A percentile compares a stretch with the other conserved stretches of the same genome.
Conservation (phyloP, 1,139 yeast genomes). For the Hyphopichia buzzinii region DNA sequence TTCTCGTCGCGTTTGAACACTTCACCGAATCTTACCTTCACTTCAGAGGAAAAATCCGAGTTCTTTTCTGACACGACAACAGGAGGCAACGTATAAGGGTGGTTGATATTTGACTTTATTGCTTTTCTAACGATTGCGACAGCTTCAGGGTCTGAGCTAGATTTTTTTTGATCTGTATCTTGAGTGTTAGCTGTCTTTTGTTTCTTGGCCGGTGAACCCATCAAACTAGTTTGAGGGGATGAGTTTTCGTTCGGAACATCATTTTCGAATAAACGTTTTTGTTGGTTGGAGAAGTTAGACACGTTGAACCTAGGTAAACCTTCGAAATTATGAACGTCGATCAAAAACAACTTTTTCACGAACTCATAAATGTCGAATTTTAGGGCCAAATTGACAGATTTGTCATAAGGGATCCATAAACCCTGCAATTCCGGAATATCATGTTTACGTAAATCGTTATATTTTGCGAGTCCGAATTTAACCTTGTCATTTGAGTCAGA, state of each 20-base stretch:
- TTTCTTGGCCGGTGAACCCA: constrained; percentile 37
- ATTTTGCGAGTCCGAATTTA: constrained; percentile 22
- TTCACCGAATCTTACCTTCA: constrained; percentile 49
- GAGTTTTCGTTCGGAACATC: constrained; percentile 11
- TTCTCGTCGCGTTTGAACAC: constrained; percentile 46
- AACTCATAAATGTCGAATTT: constrained; percentile 43
- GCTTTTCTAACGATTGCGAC: constrained; percentile 16
- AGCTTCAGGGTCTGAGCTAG: not conserved
- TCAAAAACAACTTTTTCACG: constrained; percentile 37
- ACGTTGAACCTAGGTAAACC: constrained; percentile 27
- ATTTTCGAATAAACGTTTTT: constrained; percentile 9
- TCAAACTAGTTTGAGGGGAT: constrained; percentile 5
- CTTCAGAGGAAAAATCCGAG: constrained; percentile 43
- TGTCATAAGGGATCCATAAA: constrained; percentile 46
- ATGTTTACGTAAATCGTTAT: constrained; percentile 30
- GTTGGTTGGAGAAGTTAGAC: constrained; percentile 15
- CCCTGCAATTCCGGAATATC: constrained; percentile 30
- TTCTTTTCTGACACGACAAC: constrained; percentile 33
- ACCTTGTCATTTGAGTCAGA: constrained; percentile 6
- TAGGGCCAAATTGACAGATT: constrained; percentile 40
- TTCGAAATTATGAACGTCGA: constrained; percentile 48
- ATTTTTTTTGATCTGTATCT: not conserved
- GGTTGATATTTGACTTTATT: constrained; percentile 36
- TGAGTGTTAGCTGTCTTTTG: constrained; percentile 12
- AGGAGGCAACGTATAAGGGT: constrained; percentile 58